phyloP scores from a whole-genome alignment of 2,329 filamentous ascomycete genomes.

The Orbilia brochopaga region DNA sequence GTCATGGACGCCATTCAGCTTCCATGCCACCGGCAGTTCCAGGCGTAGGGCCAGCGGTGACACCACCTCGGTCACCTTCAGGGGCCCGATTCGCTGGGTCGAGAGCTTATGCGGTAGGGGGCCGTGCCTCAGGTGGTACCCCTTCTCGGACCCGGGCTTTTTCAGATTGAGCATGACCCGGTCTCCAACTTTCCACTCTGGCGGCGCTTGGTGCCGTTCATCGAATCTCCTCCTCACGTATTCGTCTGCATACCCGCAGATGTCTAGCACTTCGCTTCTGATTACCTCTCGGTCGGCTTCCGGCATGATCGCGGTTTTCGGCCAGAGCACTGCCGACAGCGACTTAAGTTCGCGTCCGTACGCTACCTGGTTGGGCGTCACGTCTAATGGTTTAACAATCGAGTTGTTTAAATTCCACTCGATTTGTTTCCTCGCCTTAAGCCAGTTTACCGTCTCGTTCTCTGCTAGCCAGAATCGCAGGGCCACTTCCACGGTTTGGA shows the following conservation, averaged over 20 bases:
- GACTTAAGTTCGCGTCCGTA: not conserved
- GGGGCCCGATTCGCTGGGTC: not conserved
- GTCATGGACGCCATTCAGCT: not conserved
- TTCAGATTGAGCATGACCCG: not conserved
- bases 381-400: not conserved
- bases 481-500: not conserved
- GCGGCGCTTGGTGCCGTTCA: not conserved
- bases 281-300: not conserved
- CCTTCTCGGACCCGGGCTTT: not conserved
- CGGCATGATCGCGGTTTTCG: not conserved
- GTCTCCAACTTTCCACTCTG: not conserved
- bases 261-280: not conserved
- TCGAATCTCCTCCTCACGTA: not conserved
- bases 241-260: not conserved
- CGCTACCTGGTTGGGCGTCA: not conserved
- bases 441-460: not conserved
- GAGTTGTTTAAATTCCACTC: conserved; percentile 2
- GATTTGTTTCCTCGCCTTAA: not conserved
- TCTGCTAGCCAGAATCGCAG: not conserved
- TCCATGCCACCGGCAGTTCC: not conserved
- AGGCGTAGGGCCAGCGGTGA: not conserved
- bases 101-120: not conserved
- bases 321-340: no score
- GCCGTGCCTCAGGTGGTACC: not conserved
- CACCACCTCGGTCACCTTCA: not conserved